A percentile compares a stretch with the other conserved stretches of the same genome.
Conservation (phyloP, 345 rosid species). For the Lepidium africanum region DNA sequence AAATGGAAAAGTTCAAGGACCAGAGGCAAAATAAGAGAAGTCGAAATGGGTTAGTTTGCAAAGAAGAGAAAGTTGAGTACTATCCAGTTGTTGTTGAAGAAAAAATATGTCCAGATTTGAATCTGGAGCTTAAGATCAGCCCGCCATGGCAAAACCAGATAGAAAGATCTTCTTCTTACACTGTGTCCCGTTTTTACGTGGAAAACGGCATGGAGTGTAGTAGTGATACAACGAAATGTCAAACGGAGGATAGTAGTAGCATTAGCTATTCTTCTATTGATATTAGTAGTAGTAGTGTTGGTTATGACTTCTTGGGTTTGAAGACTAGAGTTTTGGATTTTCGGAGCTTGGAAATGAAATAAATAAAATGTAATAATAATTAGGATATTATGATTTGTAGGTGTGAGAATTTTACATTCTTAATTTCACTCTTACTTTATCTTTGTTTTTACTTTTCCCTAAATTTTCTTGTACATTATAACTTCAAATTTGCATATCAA, state of each 20-base stretch:
- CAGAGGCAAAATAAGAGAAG: background rate
- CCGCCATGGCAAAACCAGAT: constrained; percentile 47
- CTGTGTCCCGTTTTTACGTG: constrained; percentile 47
- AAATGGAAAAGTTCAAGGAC: background rate
- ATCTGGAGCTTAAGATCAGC: constrained; percentile 81
- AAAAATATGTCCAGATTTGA: constrained; percentile 68
- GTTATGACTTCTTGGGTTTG: constrained; percentile 78
- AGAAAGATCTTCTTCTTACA: constrained; percentile 25
- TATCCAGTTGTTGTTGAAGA: constrained; percentile 35
- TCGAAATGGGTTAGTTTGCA: constrained; percentile 26
- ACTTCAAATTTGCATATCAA: background rate
- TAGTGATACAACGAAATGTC: constrained; percentile 29
- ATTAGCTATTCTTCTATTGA: constrained; percentile 23
- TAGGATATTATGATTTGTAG: background rate
- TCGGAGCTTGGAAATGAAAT: constrained; percentile 63
- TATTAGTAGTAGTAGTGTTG: constrained; percentile 17
- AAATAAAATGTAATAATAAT: background rate
- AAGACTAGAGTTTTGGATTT: constrained; percentile 55
- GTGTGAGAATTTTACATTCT: background rate
- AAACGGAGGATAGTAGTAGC: constrained; percentile 20
- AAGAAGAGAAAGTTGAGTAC: constrained; percentile 33
- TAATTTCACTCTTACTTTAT: background rate
- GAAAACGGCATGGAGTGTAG: constrained; percentile 52
- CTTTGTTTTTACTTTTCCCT: background rate
- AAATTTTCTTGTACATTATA: background rate